Base-by-base conservation (phyloP, 495 filamentous ascomycete species). In the Daldinia bambusicola region DNA sequence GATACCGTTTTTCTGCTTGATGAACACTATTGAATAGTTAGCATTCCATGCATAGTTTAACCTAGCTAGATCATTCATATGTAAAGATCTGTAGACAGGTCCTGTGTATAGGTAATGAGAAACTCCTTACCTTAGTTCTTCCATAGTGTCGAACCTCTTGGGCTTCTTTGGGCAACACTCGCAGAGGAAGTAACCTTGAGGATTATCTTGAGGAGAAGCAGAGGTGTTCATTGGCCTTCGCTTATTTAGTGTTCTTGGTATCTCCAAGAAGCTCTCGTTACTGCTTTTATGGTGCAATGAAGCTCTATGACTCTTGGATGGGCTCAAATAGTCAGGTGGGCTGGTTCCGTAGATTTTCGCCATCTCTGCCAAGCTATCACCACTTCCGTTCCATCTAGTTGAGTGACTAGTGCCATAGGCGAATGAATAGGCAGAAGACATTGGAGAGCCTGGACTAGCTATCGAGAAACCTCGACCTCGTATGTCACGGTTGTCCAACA, bases 161-260 rank as follows among this genome's bases (percentile, higher is more conserved):
- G 93, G 93, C 69, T 92, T 92, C 79, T 95, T 92, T 0, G 92
- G 92, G 80, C 93, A 97, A 75, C 93, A 97, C 68, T 92, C 89
- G 76, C 93, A 97, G 20, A 93, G 88, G 67, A 77, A 74, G 4
- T 18, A 26, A 1, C 61, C 65, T 2, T 16, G 40, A 9, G 51
- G 40, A 14, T n/a, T 38, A 10, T 45, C 45, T 2, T 48, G 45
- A 4, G 57, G 14, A 22, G 60, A 30, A 20, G 37, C 40, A 2
- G 50, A 12, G 2, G 32, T 31, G 2, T 31, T 72, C 45, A 55
- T 14, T 16, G 70, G 55, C 0, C 59, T 48, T 20, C 60, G 65
- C 22, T 62, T 67, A 6, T 65, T 72, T 43, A 68, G 10, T 4
- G 60, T 71, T 41, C 73, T 69, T 0, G 73, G 66, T 31, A 75